Conservation (phyloP, 208 protist genomes). For the Acanthamoeba quina region DNA sequence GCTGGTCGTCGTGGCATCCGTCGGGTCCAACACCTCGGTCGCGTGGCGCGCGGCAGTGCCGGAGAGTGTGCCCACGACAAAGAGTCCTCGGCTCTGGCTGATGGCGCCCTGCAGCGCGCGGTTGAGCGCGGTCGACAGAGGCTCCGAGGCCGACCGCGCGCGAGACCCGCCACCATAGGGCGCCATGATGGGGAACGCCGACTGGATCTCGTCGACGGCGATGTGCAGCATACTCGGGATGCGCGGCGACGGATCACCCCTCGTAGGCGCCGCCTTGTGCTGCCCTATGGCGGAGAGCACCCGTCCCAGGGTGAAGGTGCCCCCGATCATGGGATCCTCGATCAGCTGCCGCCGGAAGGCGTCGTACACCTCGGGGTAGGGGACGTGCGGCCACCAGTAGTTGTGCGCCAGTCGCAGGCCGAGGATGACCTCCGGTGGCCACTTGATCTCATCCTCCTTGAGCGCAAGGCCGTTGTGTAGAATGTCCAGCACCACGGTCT, state of each 20-base stretch:
- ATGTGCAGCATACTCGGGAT: neutral
- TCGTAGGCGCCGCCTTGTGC: neutral
- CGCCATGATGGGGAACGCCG: neutral
- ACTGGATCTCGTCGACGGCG: neutral
- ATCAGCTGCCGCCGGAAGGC: neutral
- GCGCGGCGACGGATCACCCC: neutral
- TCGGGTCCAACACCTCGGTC: neutral
- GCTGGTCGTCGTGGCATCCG: neutral
- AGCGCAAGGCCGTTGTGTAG: neutral
- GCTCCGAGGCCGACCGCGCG: neutral
- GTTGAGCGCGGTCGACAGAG: neutral
- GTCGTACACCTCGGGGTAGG: neutral
- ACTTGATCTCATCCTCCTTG: neutral
- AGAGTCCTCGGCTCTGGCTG: neutral
- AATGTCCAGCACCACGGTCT: constrained; percentile 10
- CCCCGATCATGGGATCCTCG: neutral
- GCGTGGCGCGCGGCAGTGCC: neutral
- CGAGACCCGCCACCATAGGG: neutral
- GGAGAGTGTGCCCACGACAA: neutral
- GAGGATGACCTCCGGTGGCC: neutral
- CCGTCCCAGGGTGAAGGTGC: neutral
- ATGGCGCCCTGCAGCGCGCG: neutral
- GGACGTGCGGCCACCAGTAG: neutral
- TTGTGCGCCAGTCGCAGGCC: neutral
- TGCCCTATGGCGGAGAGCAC: neutral